phyloP scores from a whole-genome alignment of 2,329 filamentous ascomycete species.

The Daldinia sp. region DNA sequence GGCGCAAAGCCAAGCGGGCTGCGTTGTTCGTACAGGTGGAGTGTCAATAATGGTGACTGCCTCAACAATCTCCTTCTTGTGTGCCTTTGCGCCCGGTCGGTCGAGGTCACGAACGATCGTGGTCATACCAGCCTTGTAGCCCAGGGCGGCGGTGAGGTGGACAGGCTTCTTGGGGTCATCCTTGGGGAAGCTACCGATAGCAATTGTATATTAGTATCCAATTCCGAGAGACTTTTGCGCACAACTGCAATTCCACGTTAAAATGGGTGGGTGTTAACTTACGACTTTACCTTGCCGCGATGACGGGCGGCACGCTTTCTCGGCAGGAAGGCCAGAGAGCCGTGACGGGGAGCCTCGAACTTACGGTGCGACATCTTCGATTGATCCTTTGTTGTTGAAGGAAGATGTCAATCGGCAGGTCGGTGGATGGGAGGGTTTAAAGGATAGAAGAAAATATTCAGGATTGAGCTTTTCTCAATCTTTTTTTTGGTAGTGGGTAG shows the following conservation, averaged over 20 bases:
- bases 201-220: conserved; percentile 41
- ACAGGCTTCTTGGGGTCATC: conserved; percentile 99
- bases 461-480: conserved; percentile 43
- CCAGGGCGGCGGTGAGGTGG: conserved; percentile 97
- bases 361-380: conserved; percentile 65
- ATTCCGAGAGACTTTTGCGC: conserved; percentile 26
- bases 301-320: conserved; percentile 94
- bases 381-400: conserved; percentile 53
- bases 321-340: conserved; percentile 88
- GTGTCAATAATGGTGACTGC: conserved; percentile 90
- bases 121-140: conserved; percentile 99
- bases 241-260: background rate
- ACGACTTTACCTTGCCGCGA: conserved; percentile 99
- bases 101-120: conserved; percentile 99
- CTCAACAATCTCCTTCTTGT: conserved; percentile 99
- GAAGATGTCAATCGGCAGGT: conserved; percentile 51
- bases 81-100: conserved; percentile 98
- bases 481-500: conserved; percentile 41
- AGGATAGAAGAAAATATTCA: conserved; percentile 36
- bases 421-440: conserved; percentile 38
- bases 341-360: conserved; percentile 91
- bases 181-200: conserved; percentile 87
- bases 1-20: conserved; percentile 82
- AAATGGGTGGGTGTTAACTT: conserved; percentile 58
- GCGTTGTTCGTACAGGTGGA: conserved; percentile 92